These are phyloP conservation scores for Solidago caesia DNA, from an alignment of 129 eudicot species.

Conservation along the genomic window DNA sequence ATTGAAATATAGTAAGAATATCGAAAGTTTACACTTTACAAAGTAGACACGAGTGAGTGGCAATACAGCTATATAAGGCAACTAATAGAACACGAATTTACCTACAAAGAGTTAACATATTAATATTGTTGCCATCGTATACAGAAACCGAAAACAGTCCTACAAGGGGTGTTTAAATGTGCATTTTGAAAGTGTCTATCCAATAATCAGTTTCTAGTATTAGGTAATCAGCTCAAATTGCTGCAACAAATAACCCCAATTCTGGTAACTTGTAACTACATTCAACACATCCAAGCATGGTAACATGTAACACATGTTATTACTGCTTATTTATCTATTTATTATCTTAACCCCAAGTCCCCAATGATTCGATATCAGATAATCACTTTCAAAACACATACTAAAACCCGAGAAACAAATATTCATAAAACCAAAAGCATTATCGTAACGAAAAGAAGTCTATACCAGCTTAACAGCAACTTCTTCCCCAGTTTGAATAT, in stretches of 20 bases:
- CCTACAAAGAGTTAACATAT: not conserved
- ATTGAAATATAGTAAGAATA: no score
- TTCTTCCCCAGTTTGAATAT: conserved; percentile 91
- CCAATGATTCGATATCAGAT: not conserved
- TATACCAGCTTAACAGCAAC: conserved; percentile 93
- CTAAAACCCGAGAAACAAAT: not conserved
- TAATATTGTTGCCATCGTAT: not conserved
- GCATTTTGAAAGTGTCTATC: not conserved
- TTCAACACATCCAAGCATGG: not conserved
- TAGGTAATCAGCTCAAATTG: not conserved
- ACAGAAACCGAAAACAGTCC: no score
- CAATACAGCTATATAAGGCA: not conserved
- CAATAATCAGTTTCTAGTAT: not conserved
- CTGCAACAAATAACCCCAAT: not conserved
- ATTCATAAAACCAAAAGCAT: not conserved
- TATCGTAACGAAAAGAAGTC: not conserved
- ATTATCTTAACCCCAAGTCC: no score
- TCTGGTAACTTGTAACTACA: not conserved
- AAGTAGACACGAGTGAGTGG: no score
- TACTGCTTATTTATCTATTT: not conserved
- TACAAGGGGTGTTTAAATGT: not conserved
- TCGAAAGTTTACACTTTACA: no score
- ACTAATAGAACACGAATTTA: conserved; percentile 5
- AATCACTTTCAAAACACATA: conserved; percentile 3
- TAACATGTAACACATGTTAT: not conserved